phyloP scores from a whole-genome alignment of 2,329 filamentous ascomycete species.

The Aspergillus ruber region DNA sequence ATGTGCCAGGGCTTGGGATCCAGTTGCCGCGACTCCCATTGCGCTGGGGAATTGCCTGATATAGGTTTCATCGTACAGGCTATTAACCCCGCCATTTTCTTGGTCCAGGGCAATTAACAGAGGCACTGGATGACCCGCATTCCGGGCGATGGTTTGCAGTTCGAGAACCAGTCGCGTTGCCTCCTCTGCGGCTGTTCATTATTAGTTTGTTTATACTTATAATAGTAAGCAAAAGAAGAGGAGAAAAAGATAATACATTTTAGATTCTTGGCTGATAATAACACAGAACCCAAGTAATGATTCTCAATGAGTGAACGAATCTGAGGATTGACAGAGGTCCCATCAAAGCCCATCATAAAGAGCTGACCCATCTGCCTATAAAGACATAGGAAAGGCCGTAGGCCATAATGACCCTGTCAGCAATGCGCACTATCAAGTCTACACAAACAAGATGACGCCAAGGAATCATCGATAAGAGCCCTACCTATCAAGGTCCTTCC shows the following conservation, averaged over 20 bases:
- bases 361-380: conserved; percentile 54
- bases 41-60: conserved; percentile 95
- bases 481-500: conserved; percentile 37
- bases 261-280: conserved; percentile 59
- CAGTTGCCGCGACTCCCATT: conserved; percentile 93
- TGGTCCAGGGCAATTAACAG: conserved; percentile 89
- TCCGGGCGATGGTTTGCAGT: conserved; percentile 82
- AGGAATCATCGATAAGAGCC: conserved; percentile 5
- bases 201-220: conserved; percentile 22
- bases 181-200: conserved; percentile 70
- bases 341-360: conserved; percentile 64
- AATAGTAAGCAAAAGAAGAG: conserved; percentile 1
- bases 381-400: conserved; percentile 39
- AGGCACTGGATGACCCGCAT: conserved; percentile 83
- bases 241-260: conserved; percentile 51
- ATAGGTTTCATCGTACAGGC: conserved; percentile 89
- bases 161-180: conserved; percentile 83
- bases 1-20: conserved; percentile 76
- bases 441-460: conserved; percentile 30
- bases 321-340: conserved; percentile 56
- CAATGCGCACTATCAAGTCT: background rate
- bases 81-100: conserved; percentile 97
- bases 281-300: conserved; percentile 77
- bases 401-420: conserved; percentile 10
- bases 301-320: conserved; percentile 58